phyloP scores from a whole-genome alignment of 2,329 filamentous ascomycete genomes.

The Byssochlamys sp. region DNA sequence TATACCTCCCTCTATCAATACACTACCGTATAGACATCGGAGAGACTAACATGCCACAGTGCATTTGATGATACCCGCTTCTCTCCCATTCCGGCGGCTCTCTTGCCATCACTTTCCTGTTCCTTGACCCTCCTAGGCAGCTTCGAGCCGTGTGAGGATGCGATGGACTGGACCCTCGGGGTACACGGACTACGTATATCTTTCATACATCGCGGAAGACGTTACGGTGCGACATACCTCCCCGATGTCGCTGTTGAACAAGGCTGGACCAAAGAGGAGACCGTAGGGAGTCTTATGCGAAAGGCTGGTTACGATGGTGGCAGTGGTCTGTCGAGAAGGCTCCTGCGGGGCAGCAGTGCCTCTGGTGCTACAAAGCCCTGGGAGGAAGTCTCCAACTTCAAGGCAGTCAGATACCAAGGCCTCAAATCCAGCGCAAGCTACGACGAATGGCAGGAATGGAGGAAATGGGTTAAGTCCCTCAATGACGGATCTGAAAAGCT shows the following conservation, averaged over 20 bases:
- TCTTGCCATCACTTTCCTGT: slow-evolving; percentile 41
- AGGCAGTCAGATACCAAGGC: slow-evolving; percentile 77
- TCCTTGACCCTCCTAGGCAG: slow-evolving; percentile 74
- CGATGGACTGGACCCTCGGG: slow-evolving; percentile 79
- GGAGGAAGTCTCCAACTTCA: slow-evolving; percentile 64
- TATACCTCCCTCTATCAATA: neutral
- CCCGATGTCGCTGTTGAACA: slow-evolving; percentile 87
- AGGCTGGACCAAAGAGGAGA: slow-evolving; percentile 90
- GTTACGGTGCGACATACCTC: slow-evolving; percentile 79
- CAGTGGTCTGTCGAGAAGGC: slow-evolving; percentile 26
- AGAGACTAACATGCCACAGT: slow-evolving; percentile 23
- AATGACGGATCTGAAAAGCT: slow-evolving; percentile 20
- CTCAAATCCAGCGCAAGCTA: slow-evolving; percentile 64
- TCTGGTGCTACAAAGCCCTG: slow-evolving; percentile 42
- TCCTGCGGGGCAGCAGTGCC: slow-evolving; percentile 26
- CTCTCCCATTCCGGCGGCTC: slow-evolving; percentile 43
- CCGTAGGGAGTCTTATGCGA: slow-evolving; percentile 76
- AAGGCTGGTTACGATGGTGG: slow-evolving; percentile 84
- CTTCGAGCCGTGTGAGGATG: slow-evolving; percentile 65
- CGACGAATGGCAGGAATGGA: slow-evolving; percentile 68
- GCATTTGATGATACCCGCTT: slow-evolving; percentile 58
- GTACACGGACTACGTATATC: slow-evolving; percentile 77
- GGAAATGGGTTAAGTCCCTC: slow-evolving; percentile 52
- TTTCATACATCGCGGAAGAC: slow-evolving; percentile 63
- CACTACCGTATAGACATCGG: neutral